Evolutionary conservation across 371 early-diverging fungal species (phyloP).

Genomic region (Homolaphlyctis polyrhiza): DNA sequence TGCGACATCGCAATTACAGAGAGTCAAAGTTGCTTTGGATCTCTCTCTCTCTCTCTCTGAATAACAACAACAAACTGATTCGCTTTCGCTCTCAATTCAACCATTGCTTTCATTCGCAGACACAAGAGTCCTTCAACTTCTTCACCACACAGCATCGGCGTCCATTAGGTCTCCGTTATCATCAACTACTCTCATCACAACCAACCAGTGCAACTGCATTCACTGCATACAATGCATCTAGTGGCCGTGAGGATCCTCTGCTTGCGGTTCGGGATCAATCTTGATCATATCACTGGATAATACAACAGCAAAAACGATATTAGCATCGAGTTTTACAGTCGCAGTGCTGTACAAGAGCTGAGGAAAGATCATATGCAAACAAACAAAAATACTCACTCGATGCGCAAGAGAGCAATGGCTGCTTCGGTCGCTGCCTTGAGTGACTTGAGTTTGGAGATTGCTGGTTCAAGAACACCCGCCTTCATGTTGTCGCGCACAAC

Average conservation of each 20-base stretch:
- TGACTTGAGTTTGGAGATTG: slow-evolving; percentile 98
- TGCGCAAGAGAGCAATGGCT: slow-evolving; percentile 97
- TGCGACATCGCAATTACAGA: not conserved
- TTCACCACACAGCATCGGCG: too few species aligned
- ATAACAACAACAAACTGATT: too few species aligned
- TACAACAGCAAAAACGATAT: not conserved
- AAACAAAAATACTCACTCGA: slow-evolving; percentile 60
- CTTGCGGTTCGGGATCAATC: slow-evolving; percentile 32
- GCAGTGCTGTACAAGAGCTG: not conserved
- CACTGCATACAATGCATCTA: too few species aligned
- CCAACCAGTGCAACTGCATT: too few species aligned
- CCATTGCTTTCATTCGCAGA: too few species aligned
- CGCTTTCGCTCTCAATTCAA: too few species aligned
- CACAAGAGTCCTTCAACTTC: too few species aligned
- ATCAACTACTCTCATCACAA: too few species aligned
- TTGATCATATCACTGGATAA: slow-evolving; percentile 84
- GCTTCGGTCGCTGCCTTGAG: slow-evolving; percentile 99
- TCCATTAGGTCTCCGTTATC: too few species aligned
- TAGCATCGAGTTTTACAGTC: not conserved
- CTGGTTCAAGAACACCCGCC: slow-evolving; percentile 98
- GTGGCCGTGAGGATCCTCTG: slow-evolving; percentile 47
- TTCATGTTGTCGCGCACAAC: slow-evolving; percentile 91
- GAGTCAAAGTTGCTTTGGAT: too few species aligned
- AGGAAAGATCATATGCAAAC: slow-evolving; percentile 11
- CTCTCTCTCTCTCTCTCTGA: too few species aligned